These are phyloP conservation scores for Dioszegia aurantiaca DNA, from an alignment of 768 basidiomycete genomes.

Conservation along the genomic window DNA sequence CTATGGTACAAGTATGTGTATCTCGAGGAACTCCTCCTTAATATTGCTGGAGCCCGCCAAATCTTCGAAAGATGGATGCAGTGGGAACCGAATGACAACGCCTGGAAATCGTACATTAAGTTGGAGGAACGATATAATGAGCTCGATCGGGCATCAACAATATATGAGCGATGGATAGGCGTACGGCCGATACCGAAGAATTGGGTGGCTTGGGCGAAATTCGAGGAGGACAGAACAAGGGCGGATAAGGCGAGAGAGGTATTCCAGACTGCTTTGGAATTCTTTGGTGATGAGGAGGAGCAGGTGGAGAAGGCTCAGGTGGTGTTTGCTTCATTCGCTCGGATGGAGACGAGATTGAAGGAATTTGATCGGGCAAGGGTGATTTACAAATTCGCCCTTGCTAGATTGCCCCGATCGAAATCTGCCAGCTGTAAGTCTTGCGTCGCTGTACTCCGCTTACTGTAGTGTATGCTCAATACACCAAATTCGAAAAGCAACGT, in stretches of 20 bases:
- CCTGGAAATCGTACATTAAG: constrained; percentile 99
- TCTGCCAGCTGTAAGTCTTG: constrained; percentile 58
- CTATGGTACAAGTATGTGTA: constrained; percentile 99
- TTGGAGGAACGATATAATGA: constrained; percentile 91
- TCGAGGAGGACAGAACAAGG: constrained; percentile 61
- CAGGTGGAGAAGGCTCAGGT: constrained; percentile 86
- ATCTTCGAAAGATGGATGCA: constrained; percentile 99
- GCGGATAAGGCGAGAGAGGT: constrained; percentile 76
- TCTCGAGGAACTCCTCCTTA: constrained; percentile 92
- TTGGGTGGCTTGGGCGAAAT: constrained; percentile 68
- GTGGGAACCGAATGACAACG: constrained; percentile 99
- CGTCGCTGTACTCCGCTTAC: not conserved
- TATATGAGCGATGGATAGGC: constrained; percentile 68
- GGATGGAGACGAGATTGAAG: constrained; percentile 94
- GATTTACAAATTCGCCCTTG: constrained; percentile 99
- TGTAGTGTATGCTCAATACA: constrained; percentile 80
- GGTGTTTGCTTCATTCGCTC: constrained; percentile 87
- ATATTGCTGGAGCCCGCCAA: constrained; percentile 91
- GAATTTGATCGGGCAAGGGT: constrained; percentile 95
- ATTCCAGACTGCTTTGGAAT: constrained; percentile 84
- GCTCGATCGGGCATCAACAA: constrained; percentile 80
- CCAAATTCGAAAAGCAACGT: constrained; percentile 95
- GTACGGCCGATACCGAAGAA: constrained; percentile 64
- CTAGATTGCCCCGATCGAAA: constrained; percentile 86
- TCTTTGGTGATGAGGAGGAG: constrained; percentile 77